Base-by-base conservation (phyloP, 441 rosid species). In the Hura crepitans region DNA sequence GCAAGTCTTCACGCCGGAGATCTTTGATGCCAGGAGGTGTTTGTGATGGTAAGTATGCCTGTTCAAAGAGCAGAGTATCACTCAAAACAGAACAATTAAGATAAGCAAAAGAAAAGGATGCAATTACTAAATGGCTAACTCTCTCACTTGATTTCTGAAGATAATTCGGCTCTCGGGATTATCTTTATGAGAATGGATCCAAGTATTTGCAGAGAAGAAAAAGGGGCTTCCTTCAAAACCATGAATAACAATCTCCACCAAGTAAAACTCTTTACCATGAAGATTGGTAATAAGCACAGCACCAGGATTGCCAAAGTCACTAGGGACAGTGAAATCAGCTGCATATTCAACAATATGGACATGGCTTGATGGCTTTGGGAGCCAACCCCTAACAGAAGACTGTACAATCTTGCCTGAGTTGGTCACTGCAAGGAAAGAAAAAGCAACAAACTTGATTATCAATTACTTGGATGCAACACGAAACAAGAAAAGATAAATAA, bases 231-330 rank as follows among this genome's bases (percentile, higher is more conserved):
- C 84, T 74, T 74, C 72, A 23, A 85, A 87, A 69, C 93, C 97
- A 33, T 78, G 86, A 65, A 92, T 70, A 6, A 81, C 83, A 67
- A 94, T 82, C 75, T 87, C 92, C 33, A 81, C 61, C 73, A 94
- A 81, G 77, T 87, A 85, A 67, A 94, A 82, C 77, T 94, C 99
- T 55, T 87, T 82, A 74, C 81, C 74, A 47, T 80, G 97, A 68
- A 83, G 88, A 84, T 94, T 91, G 53, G 90, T 83, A 66, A 91
- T 75, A 37, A 88, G 85, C 66, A 94, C 71, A 17, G 97, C 97
- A 20, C 94, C 97, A 3, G 96, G 92, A 69, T 69, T 83, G 46
- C 98, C 97, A 68, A 94, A 94, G 39, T 90, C 88, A n/a, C 60
- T 58, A 0, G 96, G 91, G 53, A 94, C 86, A 1, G 74, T 79